Evolutionary conservation across 805 yeast genomes (phyloP), one percentile per base, ranked within the genome.

Genomic region (Starmera amethionina): DNA sequence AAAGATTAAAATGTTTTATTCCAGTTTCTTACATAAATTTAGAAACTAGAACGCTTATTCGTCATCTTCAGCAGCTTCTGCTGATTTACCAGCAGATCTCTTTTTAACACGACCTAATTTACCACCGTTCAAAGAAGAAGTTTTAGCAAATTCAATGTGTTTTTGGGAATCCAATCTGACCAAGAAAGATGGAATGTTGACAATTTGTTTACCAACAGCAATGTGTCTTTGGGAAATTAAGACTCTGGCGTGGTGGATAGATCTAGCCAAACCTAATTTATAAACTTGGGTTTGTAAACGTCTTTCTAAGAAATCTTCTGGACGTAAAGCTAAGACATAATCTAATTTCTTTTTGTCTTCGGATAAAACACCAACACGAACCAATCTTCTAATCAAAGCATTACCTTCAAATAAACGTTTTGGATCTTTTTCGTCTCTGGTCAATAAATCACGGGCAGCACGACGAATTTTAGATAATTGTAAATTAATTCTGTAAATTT

Each of bases 341-440:
- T 93, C 98, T 74, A 93, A 88, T 80, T 93, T 93, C 96, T 89
- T 89, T 78, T 84, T 90, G 80, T 93, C 97, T 78, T 93, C 98
- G 56, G 95, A 75, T 68, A 93, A 82, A 68, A 93, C 96, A 86
- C 98, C 98, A 58, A 88, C 79, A 79, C 98, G 86, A 54, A 93
- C 97, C 68, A 93, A 82, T 82, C 97, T 88, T 82, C 98, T 89
- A 75, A 93, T 93, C 70, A 93, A 87, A 68, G 98, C 98, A 70
- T 93, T 93, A 85, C 98, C 98, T 77, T 93, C 98, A 80, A 93
- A 93, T 67, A 93, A 83, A 79, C 98, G 88, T 87, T 89, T 93
- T 82, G 96, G 97, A 75, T 93, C 98, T 82, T 93, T 93, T 80
- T 93, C 98, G 66, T 93, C 98, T 79, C 96, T 88, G 79, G 98